Evolutionary conservation across 139 green algal genomes (phyloP).

Genomic region (Astrephomene gubernaculifera): DNA sequence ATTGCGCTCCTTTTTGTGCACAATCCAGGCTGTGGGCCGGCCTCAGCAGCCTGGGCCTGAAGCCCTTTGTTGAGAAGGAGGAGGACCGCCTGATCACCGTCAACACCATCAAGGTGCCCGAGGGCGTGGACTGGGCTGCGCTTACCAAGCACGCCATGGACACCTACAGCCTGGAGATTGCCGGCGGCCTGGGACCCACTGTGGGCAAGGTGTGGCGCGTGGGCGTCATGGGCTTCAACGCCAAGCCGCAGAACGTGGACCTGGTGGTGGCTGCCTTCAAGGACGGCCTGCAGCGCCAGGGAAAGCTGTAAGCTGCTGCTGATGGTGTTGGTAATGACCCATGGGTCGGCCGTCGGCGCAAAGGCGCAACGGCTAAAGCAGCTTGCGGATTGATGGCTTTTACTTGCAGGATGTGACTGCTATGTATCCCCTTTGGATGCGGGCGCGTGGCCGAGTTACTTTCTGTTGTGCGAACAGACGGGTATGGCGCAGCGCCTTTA

Average conservation of each 20-base stretch:
- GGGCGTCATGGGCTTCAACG: slow-evolving; percentile 93
- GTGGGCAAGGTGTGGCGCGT: slow-evolving; percentile 86
- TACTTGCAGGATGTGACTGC: too few relatives aligned
- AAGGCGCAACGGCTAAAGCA: too few relatives aligned
- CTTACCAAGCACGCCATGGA: slow-evolving; percentile 89
- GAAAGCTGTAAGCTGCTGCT: slow-evolving; percentile 58
- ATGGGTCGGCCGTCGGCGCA: too few relatives aligned
- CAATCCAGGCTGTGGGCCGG: slow-evolving; percentile 79
- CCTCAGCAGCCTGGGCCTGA: slow-evolving; percentile 78
- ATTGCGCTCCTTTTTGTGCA: not conserved
- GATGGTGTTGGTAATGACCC: too few relatives aligned
- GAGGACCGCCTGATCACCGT: slow-evolving; percentile 85
- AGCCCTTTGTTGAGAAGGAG: slow-evolving; percentile 84
- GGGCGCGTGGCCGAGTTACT: too few relatives aligned
- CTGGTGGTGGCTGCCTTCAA: slow-evolving; percentile 85
- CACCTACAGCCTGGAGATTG: slow-evolving; percentile 66
- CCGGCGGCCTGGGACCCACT: slow-evolving; percentile 81
- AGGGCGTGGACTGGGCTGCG: slow-evolving; percentile 84
- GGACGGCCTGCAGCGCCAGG: slow-evolving; percentile 86
- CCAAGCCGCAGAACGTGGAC: slow-evolving; percentile 79
- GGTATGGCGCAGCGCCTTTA: too few relatives aligned
- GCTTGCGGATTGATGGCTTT: too few relatives aligned
- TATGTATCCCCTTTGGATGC: too few relatives aligned
- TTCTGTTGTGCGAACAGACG: too few relatives aligned
- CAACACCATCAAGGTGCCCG: slow-evolving; percentile 94